phyloP scores from a whole-genome alignment of 2,329 filamentous ascomycete species.

The Ascochyta koolunga region DNA sequence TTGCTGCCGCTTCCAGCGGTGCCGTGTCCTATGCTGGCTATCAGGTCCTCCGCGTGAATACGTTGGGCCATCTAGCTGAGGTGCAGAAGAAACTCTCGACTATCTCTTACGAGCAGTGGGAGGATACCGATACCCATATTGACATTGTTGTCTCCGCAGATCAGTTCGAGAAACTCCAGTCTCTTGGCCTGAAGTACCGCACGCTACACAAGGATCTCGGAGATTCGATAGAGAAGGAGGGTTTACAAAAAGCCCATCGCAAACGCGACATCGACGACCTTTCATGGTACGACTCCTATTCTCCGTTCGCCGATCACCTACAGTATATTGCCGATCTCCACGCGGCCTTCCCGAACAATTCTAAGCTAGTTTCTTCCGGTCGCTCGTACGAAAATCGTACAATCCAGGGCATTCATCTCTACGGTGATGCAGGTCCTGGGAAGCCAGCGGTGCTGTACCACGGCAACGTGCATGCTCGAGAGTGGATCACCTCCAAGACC shows the following conservation, averaged over 20 bases:
- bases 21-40: slow-evolving; percentile 46
- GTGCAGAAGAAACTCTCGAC: slow-evolving; percentile 43
- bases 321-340: slow-evolving; percentile 29
- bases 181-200: slow-evolving; percentile 38
- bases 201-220: slow-evolving; percentile 54
- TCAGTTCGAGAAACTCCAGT: slow-evolving; percentile 46
- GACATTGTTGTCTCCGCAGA: slow-evolving; percentile 51
- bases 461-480: slow-evolving; percentile 12
- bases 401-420: slow-evolving; percentile 32
- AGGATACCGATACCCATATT: slow-evolving; percentile 37
- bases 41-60: slow-evolving; percentile 47
- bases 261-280: slow-evolving; percentile 19
- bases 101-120: slow-evolving; percentile 46
- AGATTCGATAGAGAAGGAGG: slow-evolving; percentile 48
- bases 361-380: slow-evolving; percentile 27
- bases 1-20: slow-evolving; percentile 21
- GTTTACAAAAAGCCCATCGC: slow-evolving; percentile 47
- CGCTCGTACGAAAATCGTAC: slow-evolving; percentile 30
- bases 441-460: slow-evolving; percentile 48
- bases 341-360: slow-evolving; percentile 24
- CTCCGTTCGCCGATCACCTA: slow-evolving; percentile 28
- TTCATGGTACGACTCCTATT: slow-evolving; percentile 31
- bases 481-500: slow-evolving; percentile 54
- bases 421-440: slow-evolving; percentile 27
- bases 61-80: slow-evolving; percentile 35